These are phyloP conservation scores for Aschersonia sp. DNA, from an alignment of 2,329 filamentous ascomycete genomes.

Conservation along the genomic window DNA sequence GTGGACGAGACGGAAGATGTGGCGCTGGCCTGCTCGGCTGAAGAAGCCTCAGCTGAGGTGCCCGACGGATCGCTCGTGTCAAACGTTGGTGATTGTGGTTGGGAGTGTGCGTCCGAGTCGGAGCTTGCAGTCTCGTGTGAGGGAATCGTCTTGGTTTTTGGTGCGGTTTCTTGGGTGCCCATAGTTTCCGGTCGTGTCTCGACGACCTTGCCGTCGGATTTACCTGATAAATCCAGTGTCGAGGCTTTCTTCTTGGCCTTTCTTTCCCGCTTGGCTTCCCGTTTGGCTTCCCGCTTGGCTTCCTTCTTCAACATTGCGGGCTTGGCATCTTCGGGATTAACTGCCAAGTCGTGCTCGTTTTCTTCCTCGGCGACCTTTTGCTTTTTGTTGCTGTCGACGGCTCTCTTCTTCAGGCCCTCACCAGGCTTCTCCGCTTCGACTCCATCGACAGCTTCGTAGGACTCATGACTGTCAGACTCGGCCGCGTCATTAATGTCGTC, in stretches of 20 bases:
- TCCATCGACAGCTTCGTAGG: constrained; percentile 31
- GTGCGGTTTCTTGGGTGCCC: not conserved
- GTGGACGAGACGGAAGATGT: constrained; percentile 59
- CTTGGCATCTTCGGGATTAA: constrained; percentile 23
- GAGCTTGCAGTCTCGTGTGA: constrained; percentile 19
- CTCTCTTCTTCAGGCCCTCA: constrained; percentile 43
- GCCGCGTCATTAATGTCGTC: constrained; percentile 30
- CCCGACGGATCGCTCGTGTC: constrained; percentile 35
- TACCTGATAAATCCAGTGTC: constrained; percentile 9
- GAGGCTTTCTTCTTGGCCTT: constrained; percentile 19
- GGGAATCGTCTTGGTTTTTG: too few species aligned
- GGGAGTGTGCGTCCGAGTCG: constrained; percentile 31
- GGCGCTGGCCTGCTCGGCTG: constrained; percentile 34
- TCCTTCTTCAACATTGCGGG: constrained; percentile 28
- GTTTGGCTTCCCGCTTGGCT: constrained; percentile 41
- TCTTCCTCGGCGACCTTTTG: constrained; percentile 21
- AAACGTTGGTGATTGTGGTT: constrained; percentile 34
- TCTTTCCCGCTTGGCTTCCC: constrained; percentile 30
- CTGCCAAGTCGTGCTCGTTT: constrained; percentile 10
- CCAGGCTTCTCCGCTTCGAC: constrained; percentile 46
- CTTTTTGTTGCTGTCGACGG: constrained; percentile 40
- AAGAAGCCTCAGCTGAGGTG: constrained; percentile 18
- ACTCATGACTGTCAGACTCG: constrained; percentile 23
- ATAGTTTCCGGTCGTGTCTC: constrained; percentile 5
- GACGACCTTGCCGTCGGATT: constrained; percentile 8